These are phyloP conservation scores for Neurospora sp. DNA, from an alignment of 495 filamentous ascomycete species.

Conservation along the genomic window DNA sequence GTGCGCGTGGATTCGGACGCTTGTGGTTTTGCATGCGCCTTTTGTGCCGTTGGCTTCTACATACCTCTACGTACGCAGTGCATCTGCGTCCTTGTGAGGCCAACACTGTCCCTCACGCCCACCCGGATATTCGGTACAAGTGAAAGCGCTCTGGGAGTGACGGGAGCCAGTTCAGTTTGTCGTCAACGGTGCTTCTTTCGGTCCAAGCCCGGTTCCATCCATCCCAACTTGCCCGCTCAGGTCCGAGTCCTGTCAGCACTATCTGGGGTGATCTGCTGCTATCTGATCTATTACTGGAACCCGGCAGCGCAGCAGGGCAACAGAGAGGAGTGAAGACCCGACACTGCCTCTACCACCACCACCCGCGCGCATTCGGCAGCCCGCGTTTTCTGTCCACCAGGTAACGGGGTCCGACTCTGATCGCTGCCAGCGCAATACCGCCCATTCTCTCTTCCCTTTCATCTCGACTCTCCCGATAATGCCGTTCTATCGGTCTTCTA, in stretches of 20 bases:
- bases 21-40: background rate
- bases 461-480: conserved; percentile 18
- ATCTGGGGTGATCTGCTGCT: background rate
- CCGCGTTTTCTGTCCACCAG: background rate
- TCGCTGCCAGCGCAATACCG: background rate
- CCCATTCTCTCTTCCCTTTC: background rate
- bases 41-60: background rate
- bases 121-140: background rate
- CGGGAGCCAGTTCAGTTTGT: background rate
- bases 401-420: background rate
- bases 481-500: conserved; percentile 39
- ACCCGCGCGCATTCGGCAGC: background rate
- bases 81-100: background rate
- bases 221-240: background rate
- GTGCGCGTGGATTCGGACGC: background rate
- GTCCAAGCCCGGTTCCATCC: background rate
- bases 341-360: background rate
- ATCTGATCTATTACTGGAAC: background rate
- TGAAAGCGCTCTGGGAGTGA: background rate
- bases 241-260: background rate
- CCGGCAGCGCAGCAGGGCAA: background rate
- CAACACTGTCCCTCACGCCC: background rate
- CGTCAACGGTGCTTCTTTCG: background rate
- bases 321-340: background rate
- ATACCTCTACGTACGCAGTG: background rate